phyloP scores from a whole-genome alignment of 768 basidiomycete genomes.

The Dioszegia aurantiaca region DNA sequence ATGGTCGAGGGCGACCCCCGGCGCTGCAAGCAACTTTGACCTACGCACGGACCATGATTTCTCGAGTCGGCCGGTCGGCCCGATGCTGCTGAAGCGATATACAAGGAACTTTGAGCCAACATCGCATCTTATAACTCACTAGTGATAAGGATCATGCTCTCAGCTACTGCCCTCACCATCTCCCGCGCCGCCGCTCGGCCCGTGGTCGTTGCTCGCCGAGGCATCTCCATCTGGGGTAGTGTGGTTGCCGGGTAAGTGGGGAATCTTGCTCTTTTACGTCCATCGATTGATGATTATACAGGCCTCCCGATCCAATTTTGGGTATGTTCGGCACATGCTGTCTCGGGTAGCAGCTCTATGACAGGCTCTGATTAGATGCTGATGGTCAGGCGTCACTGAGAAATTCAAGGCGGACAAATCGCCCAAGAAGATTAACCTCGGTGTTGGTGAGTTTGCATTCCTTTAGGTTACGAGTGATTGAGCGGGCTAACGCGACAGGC shows the following conservation, averaged over 20 bases:
- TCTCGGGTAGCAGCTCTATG: neutral
- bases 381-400: conserved; percentile 63
- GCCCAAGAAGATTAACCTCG: conserved; percentile 91
- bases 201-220: conserved; percentile 1
- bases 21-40: no score
- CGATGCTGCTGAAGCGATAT: no score
- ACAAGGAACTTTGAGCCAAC: neutral
- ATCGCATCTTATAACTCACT: neutral
- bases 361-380: neutral
- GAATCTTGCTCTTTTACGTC: neutral
- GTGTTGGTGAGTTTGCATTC: conserved; percentile 68
- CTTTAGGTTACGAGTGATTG: neutral
- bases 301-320: conserved; percentile 50
- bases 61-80: no score
- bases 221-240: conserved; percentile 34
- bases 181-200: conserved; percentile 8
- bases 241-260: conserved; percentile 47
- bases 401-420: conserved; percentile 95
- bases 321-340: conserved; percentile 24
- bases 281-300: conserved; percentile 16
- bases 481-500: conserved; percentile 21
- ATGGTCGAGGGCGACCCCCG: no score
- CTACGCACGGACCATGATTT: no score
- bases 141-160: conserved; percentile 8
- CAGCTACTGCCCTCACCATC: neutral